Conservation (phyloP, 1,139 yeast species). For the Suzukiozyma palmioleophila region DNA sequence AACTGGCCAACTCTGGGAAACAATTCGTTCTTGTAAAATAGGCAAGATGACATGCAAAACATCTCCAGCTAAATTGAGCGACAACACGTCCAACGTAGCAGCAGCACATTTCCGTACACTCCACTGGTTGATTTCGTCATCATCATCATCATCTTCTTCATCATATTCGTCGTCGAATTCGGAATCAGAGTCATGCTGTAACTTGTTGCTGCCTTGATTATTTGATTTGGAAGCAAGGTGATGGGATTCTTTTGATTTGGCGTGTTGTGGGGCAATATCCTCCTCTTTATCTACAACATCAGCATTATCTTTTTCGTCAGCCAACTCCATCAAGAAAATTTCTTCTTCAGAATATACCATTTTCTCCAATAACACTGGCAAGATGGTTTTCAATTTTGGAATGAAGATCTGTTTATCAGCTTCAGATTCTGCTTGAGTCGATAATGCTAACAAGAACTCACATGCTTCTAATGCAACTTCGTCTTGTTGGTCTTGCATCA, state of each 20-base stretch:
- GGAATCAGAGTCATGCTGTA: conserved; percentile 28
- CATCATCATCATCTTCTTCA: conserved; percentile 65
- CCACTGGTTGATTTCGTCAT: conserved; percentile 71
- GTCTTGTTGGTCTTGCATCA: conserved; percentile 53
- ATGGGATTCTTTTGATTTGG: conserved; percentile 66
- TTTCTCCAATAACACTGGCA: conserved; percentile 72
- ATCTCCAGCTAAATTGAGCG: conserved; percentile 62
- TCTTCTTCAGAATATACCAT: conserved; percentile 91
- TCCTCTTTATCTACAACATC: conserved; percentile 73
- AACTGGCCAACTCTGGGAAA: conserved; percentile 74
- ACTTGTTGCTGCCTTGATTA: conserved; percentile 1
- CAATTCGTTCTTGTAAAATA: conserved; percentile 64
- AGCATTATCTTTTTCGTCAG: conserved; percentile 69
- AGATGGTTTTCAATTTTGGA: conserved; percentile 55
- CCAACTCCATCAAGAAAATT: conserved; percentile 61
- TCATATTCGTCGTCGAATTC: conserved; percentile 45
- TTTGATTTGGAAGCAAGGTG: conserved; percentile 19
- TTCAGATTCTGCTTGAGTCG: conserved; percentile 50
- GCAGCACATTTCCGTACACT: conserved; percentile 91
- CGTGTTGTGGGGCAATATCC: conserved; percentile 78
- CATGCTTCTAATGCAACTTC: conserved; percentile 91
- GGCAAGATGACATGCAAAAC: conserved; percentile 73
- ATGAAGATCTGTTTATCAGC: conserved; percentile 45
- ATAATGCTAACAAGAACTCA: conserved; percentile 77
- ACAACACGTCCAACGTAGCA: conserved; percentile 80